Conservation (phyloP, 2,329 filamentous ascomycete species). For the Venturia oleaginea region DNA sequence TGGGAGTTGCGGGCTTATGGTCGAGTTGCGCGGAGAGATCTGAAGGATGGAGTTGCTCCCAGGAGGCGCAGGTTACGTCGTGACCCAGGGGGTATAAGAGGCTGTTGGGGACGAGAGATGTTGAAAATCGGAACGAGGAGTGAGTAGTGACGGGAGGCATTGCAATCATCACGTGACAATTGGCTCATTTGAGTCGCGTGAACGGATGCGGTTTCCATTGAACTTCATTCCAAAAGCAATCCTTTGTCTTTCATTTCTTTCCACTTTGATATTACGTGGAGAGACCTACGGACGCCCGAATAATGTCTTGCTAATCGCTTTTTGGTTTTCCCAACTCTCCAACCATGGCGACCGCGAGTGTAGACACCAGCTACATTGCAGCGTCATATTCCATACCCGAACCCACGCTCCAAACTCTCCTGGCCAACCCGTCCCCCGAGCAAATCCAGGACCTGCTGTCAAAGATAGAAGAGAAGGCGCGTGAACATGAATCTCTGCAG, state of each 20-base stretch:
- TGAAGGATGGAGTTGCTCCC: background rate
- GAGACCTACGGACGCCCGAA: background rate
- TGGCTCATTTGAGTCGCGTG: background rate
- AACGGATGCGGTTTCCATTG: background rate
- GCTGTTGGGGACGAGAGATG: background rate
- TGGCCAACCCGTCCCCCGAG: conserved; percentile 64
- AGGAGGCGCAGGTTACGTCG: background rate
- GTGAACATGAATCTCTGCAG: conserved; percentile 71
- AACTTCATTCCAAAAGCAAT: background rate
- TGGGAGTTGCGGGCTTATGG: background rate
- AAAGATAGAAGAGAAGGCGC: conserved; percentile 68
- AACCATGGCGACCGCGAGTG: conserved; percentile 6
- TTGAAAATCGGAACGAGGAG: too few species aligned
- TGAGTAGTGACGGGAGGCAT: too few species aligned
- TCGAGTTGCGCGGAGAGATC: background rate
- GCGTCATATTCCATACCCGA: conserved; percentile 62
- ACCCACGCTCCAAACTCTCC: conserved; percentile 49
- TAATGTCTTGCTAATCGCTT: background rate
- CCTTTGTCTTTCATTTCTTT: background rate
- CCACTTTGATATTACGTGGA: background rate
- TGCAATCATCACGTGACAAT: background rate
- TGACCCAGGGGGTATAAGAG: background rate
- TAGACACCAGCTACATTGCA: conserved; percentile 67
- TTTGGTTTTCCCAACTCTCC: background rate
- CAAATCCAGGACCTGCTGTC: conserved; percentile 67